phyloP scores from a whole-genome alignment of 306 rosid genomes.

The Macrotyloma uniflorum region DNA sequence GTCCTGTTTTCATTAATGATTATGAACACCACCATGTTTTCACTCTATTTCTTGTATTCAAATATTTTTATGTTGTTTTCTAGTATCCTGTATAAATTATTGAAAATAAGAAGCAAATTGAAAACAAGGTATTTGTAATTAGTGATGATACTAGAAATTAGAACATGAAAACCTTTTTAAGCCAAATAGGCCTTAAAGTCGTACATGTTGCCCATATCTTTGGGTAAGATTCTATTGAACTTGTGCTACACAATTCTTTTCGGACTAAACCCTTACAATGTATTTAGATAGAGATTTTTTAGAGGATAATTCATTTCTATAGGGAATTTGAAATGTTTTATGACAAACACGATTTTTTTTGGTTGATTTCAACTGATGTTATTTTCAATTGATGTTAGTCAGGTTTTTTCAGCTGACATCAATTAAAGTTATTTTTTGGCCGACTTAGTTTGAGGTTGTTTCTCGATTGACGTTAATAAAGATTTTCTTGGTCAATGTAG shows the following conservation, averaged over 20 bases:
- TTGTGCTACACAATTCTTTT: background rate
- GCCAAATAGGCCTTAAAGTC: background rate
- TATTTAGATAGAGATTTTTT: too few relatives aligned
- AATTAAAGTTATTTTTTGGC: too few relatives aligned
- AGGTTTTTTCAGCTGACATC: too few relatives aligned
- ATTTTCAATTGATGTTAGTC: too few relatives aligned
- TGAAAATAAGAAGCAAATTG: background rate
- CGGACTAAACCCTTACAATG: background rate
- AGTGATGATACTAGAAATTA: background rate
- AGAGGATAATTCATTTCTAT: too few relatives aligned
- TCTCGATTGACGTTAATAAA: too few relatives aligned
- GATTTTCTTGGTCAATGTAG: too few relatives aligned
- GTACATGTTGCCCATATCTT: background rate
- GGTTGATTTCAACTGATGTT: too few relatives aligned
- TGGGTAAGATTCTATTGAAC: background rate
- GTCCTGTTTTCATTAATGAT: background rate
- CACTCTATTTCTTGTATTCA: background rate
- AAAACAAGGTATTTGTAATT: background rate
- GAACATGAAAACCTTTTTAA: background rate
- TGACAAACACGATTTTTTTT: too few relatives aligned
- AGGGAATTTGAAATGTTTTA: too few relatives aligned
- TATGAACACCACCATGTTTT: background rate
- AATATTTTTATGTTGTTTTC: background rate
- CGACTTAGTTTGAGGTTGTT: too few relatives aligned
- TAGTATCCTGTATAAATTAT: background rate